Evolutionary conservation across 2,329 filamentous ascomycete genomes (phyloP).

Genomic region (Tolypocladium inflatum): DNA sequence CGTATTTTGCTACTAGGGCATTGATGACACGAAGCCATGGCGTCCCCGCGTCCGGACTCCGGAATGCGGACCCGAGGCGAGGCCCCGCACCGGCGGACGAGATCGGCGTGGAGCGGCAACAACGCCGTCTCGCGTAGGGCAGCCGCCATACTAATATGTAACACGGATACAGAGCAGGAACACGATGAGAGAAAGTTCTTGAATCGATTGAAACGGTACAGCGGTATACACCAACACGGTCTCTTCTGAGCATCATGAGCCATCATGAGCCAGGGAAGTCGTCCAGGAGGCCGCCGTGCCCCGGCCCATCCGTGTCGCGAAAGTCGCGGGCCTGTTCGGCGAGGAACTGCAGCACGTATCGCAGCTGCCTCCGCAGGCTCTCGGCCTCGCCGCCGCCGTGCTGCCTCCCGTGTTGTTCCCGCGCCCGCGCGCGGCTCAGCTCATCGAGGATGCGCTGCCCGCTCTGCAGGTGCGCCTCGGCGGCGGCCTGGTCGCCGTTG

Average conservation of each 20-base stretch:
- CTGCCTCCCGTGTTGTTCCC: background rate
- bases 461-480: conserved; percentile 24
- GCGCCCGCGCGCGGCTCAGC: conserved; percentile 9
- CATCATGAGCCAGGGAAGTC: background rate
- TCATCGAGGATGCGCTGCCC: conserved; percentile 27
- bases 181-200: background rate
- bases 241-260: background rate
- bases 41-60: background rate
- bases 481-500: conserved; percentile 24
- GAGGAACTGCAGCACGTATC: conserved; percentile 10
- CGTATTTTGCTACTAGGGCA: background rate
- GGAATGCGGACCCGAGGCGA: background rate
- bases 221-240: background rate
- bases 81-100: background rate
- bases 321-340: conserved; percentile 8
- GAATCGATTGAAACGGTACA: background rate
- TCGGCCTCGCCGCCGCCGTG: background rate
- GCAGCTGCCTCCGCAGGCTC: conserved; percentile 8
- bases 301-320: background rate
- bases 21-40: background rate
- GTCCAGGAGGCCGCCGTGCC: background rate
- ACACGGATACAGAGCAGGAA: background rate
- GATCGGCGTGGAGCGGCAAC: background rate
- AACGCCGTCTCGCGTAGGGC: no score
- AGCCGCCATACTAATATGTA: background rate